Base-by-base conservation (phyloP, 2,329 filamentous ascomycete species). In the Fusarium concolor region DNA sequence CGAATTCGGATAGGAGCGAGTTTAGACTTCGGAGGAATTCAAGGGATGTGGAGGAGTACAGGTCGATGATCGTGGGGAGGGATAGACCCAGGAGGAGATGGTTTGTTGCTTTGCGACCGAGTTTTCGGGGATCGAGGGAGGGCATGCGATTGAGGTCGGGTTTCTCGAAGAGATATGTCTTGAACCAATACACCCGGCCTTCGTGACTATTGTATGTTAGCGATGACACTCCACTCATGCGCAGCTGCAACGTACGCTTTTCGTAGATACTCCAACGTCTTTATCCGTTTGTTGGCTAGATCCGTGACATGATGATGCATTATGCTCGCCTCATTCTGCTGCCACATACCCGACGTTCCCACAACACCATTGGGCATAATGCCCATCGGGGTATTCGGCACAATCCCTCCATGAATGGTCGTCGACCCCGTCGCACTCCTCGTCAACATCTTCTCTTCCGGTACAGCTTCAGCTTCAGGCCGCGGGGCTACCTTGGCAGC, bases 171-270 rank as follows among this genome's bases (percentile, higher is more conserved):
- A 97, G 91, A 63, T 97, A 88, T 0, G 96, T 97, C 81, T 97
- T 97, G 84, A 98, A 97, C 94, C 96, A 98, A 83, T 97, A 98
- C 41, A 97, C 90, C 60, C 93, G 90, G 63, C 95, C 94, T 80
- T 97, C 94, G 76, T 99, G 94, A 28, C 93, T 97, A 41, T 47
- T 6, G 2, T 8, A 20, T 15, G 45, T 67, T 53, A 59, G 51
- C 18, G n/a, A n/a, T 42, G 3, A 37, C 39, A 57, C 4, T 9
- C 14, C 0, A 6, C 11, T 6, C 3, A n/a, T 18, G 12, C 12
- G 2, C n/a, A 8, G 4, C 4, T 31, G n/a, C 9, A 9, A 86
- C 92, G 72, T 81, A 97, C 93, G 94, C 91, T 82, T 96, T 97
- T 65, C 94, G 89, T 67, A 99, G 79, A 77, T 99, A 99, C 74